Evolutionary conservation across 1,284 basidiomycete species (phyloP).

Genomic region (Vanrija pseudolonga): DNA sequence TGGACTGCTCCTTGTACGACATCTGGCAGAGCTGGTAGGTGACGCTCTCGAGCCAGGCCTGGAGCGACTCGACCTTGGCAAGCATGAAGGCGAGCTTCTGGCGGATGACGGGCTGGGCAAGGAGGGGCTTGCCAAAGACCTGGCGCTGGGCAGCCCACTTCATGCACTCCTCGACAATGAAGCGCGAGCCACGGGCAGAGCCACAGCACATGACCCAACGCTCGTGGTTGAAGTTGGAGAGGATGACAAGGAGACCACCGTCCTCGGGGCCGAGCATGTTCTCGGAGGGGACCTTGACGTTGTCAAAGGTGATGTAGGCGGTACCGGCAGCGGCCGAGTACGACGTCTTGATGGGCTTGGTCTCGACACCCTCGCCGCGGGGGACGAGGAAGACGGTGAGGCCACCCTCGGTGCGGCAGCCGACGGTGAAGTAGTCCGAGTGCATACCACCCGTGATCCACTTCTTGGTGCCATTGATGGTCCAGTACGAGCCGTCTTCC

Average conservation of each 20-base stretch:
- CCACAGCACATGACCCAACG: slow-evolving; percentile 48
- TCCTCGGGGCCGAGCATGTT: slow-evolving; percentile 83
- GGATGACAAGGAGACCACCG: slow-evolving; percentile 75
- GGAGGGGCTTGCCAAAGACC: slow-evolving; percentile 81
- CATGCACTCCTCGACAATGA: slow-evolving; percentile 47
- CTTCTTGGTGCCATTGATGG: slow-evolving; percentile 81
- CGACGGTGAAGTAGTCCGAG: slow-evolving; percentile 45
- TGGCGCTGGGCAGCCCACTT: slow-evolving; percentile 70
- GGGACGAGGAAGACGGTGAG: slow-evolving; percentile 82
- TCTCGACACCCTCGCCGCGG: slow-evolving; percentile 73
- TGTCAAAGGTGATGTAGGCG: slow-evolving; percentile 73
- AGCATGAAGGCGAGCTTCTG: slow-evolving; percentile 83
- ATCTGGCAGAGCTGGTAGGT: slow-evolving; percentile 92
- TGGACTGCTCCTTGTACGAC: slow-evolving; percentile 60
- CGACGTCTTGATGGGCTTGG: slow-evolving; percentile 79
- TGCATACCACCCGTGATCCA: slow-evolving; percentile 88
- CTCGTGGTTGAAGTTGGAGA: slow-evolving; percentile 48
- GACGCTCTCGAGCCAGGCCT: slow-evolving; percentile 84
- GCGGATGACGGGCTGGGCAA: slow-evolving; percentile 76
- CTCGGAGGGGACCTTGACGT: slow-evolving; percentile 76
- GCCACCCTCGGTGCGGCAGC: slow-evolving; percentile 59
- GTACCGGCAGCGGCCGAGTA: slow-evolving; percentile 77
- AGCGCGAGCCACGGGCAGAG: slow-evolving; percentile 34
- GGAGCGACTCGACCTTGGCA: slow-evolving; percentile 73
- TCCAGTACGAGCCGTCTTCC: slow-evolving; percentile 68